phyloP scores from a whole-genome alignment of 148 eudicot species.

The Diospyros lotus region DNA sequence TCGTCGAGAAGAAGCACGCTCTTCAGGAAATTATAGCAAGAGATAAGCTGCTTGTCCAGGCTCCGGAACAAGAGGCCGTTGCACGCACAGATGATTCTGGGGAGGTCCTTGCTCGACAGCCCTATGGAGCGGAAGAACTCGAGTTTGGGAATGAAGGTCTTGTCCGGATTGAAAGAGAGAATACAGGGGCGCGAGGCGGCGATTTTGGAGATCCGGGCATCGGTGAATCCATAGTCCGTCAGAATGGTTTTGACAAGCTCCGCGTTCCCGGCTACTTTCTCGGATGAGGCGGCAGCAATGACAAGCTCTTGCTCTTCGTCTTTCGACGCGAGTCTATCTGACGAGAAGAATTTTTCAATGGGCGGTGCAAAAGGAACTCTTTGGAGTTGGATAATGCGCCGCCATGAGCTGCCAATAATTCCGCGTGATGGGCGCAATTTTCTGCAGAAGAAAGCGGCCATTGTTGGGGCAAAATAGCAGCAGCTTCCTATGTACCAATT shows the following conservation, averaged over 20 bases:
- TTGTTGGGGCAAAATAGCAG: neutral
- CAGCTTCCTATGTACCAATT: neutral
- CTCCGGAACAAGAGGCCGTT: slow-evolving; percentile 7
- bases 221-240: slow-evolving; percentile 13
- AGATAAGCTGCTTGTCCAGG: slow-evolving; percentile 11
- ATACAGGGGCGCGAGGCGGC: slow-evolving; percentile 1
- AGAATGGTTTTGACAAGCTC: neutral
- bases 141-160: slow-evolving; percentile 22
- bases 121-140: slow-evolving; percentile 19
- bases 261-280: neutral
- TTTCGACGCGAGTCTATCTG: too few relatives aligned
- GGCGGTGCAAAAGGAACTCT: too few relatives aligned
- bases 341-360: too few relatives aligned
- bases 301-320: neutral
- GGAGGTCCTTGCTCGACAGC: neutral
- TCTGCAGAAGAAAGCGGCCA: too few relatives aligned
- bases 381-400: too few relatives aligned
- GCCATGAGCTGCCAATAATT: too few relatives aligned
- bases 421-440: too few relatives aligned
- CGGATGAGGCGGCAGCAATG: slow-evolving; percentile 10
- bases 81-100: neutral
- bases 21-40: slow-evolving; percentile 18
- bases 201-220: slow-evolving; percentile 10
- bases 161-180: slow-evolving; percentile 11
- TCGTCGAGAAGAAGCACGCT: slow-evolving; percentile 9